phyloP scores from a whole-genome alignment of 2,329 filamentous ascomycete species.

The Plectosphaerella plurivora region DNA sequence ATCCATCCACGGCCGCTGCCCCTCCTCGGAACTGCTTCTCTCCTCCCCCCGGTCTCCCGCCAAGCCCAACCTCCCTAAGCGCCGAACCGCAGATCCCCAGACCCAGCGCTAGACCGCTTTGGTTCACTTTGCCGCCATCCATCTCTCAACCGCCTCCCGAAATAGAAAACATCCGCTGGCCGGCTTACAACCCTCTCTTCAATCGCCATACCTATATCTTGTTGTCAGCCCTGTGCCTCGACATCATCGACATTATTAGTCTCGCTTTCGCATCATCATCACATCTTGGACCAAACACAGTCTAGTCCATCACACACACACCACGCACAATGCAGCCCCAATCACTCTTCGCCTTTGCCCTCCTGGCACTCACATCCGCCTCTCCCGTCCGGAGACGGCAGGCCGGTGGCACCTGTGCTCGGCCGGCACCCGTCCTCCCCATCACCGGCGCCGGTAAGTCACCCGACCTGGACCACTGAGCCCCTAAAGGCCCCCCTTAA shows the following conservation, averaged over 20 bases:
- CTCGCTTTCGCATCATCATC: background rate
- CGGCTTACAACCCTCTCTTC: background rate
- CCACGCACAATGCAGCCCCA: conserved; percentile 19
- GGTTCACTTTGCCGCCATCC: conserved; percentile 1
- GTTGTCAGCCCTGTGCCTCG: background rate
- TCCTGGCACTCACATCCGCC: conserved; percentile 25
- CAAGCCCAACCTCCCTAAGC: conserved; percentile 1
- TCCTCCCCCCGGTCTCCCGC: no score
- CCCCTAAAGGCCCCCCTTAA: background rate
- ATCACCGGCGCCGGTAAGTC: conserved; percentile 31
- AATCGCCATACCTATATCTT: background rate
- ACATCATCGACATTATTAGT: background rate
- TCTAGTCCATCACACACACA: conserved; percentile 3
- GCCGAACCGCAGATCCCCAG: conserved; percentile 1
- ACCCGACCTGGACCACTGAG: conserved; percentile 5
- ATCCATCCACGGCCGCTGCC: no score
- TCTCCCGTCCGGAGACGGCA: conserved; percentile 16
- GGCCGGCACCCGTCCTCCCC: conserved; percentile 27
- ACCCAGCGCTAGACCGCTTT: conserved; percentile 2
- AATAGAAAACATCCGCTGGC: background rate
- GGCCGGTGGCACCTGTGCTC: conserved; percentile 12
- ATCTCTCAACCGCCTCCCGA: background rate
- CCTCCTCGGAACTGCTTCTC: no score
- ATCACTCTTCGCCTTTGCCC: conserved; percentile 26
- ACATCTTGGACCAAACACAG: background rate